Base-by-base conservation (phyloP, 352 stramenopile genomes). In the Pythium aphanidermatum region DNA sequence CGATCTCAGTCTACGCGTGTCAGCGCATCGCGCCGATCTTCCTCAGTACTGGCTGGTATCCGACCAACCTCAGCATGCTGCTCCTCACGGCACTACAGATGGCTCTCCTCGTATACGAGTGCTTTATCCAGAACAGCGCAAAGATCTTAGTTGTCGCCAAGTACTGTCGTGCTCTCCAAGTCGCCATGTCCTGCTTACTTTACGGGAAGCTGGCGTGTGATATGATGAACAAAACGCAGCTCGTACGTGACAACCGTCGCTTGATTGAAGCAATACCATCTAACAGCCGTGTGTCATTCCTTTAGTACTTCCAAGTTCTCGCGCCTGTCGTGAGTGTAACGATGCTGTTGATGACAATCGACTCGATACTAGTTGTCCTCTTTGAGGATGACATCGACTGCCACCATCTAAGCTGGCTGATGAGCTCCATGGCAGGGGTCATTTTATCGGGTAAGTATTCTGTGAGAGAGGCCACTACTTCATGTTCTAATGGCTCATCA, bases 181-280 rank as follows among this genome's bases (percentile, higher is more conserved):
- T 88, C 41, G 69, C 70, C 9, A 69, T 81, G 10, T 83, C 76
- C 25, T 88, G 76, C 30, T 54, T 84, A 49, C 46, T 88, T 6
- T 88, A 86, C 40, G 76, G 76, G 11, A 77, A 75, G 33, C 64
- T 82, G 16, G 76, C 76, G 13, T 81, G 75, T 24, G 73, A 84
- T 38, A 63, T 84, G 42, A 66, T 74, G 17, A 76, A 73, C 24
- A 65, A 68, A 28, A 45, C 28, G 19, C n/a, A 37, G 29, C 41
- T 58, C 0, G 51, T 58, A 36, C 25, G 50, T 35, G 14, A 34
- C 28, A 23, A 16, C 31, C 9, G 24, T 10, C 33, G n/a, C 34
- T n/a, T 10, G 10, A 3, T 19, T 34, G 13, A 16, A 10, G 23
- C 29, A 28, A 4, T 23, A 14, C n/a, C n/a, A n/a, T n/a, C n/a